Evolutionary conservation across 345 rosid species (phyloP).

Genomic region (Salix viminalis): DNA sequence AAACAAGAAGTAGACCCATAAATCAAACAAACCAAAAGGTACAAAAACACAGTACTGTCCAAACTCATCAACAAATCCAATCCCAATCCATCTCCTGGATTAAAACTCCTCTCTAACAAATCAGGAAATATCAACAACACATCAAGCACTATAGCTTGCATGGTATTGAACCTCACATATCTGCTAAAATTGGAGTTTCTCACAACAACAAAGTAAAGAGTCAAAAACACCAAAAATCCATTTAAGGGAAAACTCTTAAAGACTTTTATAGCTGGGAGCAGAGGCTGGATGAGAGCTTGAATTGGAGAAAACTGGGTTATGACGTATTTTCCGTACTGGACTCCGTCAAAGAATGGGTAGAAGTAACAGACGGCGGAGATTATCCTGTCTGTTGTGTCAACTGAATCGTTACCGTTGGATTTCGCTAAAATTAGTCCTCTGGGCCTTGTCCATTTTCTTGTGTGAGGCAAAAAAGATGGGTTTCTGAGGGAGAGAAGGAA

Average conservation of each 20-base stretch:
- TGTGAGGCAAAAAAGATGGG: constrained; percentile 3
- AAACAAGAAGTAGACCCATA: constrained; percentile 84
- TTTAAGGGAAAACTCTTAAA: constrained; percentile 87
- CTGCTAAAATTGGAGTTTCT: constrained; percentile 80
- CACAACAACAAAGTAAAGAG: constrained; percentile 84
- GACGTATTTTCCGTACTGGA: constrained; percentile 84
- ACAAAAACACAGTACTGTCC: constrained; percentile 90
- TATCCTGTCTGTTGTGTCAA: constrained; percentile 74
- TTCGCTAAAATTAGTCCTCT: constrained; percentile 24
- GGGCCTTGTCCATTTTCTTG: constrained; percentile 7
- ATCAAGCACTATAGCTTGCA: constrained; percentile 94
- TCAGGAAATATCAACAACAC: constrained; percentile 86
- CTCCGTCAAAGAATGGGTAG: constrained; percentile 89
- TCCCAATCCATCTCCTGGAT: constrained; percentile 69
- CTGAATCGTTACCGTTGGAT: constrained; percentile 55
- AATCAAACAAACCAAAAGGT: constrained; percentile 75
- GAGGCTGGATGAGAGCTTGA: constrained; percentile 64
- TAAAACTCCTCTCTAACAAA: constrained; percentile 83
- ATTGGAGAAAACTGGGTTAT: constrained; percentile 63
- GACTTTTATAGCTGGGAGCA: constrained; percentile 70
- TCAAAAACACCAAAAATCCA: constrained; percentile 68
- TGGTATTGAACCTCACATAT: constrained; percentile 94
- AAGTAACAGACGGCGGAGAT: constrained; percentile 88
- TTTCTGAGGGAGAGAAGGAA: constrained; percentile 23
- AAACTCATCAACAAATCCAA: constrained; percentile 86